Evolutionary conservation across 2,329 filamentous ascomycete species (phyloP).

Genomic region (Sporothrix pseudoabietina): DNA sequence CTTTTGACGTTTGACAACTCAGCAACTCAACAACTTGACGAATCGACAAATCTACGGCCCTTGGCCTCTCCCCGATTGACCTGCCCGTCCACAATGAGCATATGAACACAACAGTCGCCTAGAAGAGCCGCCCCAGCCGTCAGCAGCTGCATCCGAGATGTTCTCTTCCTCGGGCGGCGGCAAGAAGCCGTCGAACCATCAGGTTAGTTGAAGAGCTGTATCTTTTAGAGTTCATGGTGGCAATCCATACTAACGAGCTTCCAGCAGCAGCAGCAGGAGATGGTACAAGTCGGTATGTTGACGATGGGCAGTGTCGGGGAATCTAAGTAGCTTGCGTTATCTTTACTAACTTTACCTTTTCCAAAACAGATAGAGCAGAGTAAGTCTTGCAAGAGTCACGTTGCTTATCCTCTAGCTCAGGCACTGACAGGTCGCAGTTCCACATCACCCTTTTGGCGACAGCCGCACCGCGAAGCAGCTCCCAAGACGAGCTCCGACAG

Average conservation of each 20-base stretch:
- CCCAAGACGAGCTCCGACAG: conserved; percentile 54
- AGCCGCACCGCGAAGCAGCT: conserved; percentile 56
- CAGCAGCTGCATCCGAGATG: conserved; percentile 46
- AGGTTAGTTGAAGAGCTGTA: conserved; percentile 55
- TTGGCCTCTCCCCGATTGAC: not conserved
- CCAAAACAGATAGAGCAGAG: conserved; percentile 62
- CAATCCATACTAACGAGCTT: conserved; percentile 41
- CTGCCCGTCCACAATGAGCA: conserved; percentile 5
- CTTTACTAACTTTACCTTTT: conserved; percentile 31
- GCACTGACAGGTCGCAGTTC: conserved; percentile 58
- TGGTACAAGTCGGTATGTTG: conserved; percentile 97
- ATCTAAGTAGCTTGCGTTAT: not conserved
- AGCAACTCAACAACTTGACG: not conserved
- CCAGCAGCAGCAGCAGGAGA: conserved; percentile 68
- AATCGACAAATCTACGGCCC: not conserved
- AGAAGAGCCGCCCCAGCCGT: conserved; percentile 9
- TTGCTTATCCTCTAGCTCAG: not conserved
- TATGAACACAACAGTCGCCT: conserved; percentile 18
- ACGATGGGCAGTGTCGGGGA: not conserved
- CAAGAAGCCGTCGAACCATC: conserved; percentile 72
- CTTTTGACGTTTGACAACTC: not conserved
- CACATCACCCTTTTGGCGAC: conserved; percentile 84
- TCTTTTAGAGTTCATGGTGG: not conserved
- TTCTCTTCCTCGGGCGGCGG: conserved; percentile 66
- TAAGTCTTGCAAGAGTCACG: conserved; percentile 46